Percentiles rank a stretch among this genome's conserved stretches.
Evolutionary conservation across 1,139 yeast species (phyloP).

Genomic region (Blastobotrys arbuscula): DNA sequence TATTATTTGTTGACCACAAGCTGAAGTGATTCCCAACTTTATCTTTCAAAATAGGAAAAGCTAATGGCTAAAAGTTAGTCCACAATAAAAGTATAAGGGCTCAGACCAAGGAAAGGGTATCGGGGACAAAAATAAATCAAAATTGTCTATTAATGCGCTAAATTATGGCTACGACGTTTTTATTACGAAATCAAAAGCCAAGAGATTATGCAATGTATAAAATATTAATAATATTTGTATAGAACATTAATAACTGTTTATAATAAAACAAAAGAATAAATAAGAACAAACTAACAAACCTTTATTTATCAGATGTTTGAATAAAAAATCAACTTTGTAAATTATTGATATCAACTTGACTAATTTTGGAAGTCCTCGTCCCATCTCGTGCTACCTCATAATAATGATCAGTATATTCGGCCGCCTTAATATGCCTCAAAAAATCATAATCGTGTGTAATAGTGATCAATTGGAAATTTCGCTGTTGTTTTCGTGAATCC

Average conservation of each 20-base stretch:
- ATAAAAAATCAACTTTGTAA: not conserved
- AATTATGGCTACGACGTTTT: not conserved
- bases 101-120: too few species aligned
- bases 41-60: too few species aligned
- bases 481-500: slow-evolving; percentile 65
- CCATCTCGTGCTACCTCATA: slow-evolving; percentile 77
- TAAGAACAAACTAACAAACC: not conserved
- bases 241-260: not conserved
- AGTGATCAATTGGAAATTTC: slow-evolving; percentile 87
- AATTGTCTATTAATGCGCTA: not conserved
- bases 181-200: not conserved
- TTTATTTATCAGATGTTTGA: slow-evolving; percentile 4
- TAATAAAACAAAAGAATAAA: not conserved
- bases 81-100: too few species aligned
- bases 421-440: slow-evolving; percentile 77
- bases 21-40: too few species aligned
- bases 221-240: too few species aligned
- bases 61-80: too few species aligned
- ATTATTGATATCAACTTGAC: slow-evolving; percentile 2
- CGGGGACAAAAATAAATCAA: not conserved
- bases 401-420: slow-evolving; percentile 82
- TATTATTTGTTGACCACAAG: too few species aligned
- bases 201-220: too few species aligned
- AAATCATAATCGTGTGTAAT: slow-evolving; percentile 96
- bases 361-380: slow-evolving; percentile 36